These are phyloP conservation scores for Hygrophorus pudorinus DNA, from an alignment of 768 basidiomycete species.

Conservation along the genomic window DNA sequence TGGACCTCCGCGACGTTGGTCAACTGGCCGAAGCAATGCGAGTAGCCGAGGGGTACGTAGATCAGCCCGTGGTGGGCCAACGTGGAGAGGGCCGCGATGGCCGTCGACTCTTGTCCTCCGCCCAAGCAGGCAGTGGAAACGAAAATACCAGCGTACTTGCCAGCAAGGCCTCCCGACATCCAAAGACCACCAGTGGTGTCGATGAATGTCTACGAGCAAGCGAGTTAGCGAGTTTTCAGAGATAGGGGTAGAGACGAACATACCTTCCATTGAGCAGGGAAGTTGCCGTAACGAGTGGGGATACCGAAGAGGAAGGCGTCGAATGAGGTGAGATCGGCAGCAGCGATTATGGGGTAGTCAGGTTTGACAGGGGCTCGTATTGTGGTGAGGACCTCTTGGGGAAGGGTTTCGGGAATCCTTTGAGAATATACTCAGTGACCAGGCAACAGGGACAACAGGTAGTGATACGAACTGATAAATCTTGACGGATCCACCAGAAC, in stretches of 20 bases:
- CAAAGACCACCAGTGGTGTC: constrained; percentile 66
- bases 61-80: constrained; percentile 64
- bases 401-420: constrained; percentile 74
- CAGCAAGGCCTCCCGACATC: constrained; percentile 46
- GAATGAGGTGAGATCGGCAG: constrained; percentile 40
- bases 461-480: constrained; percentile 44
- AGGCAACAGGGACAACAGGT: background rate
- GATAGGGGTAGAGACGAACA: too few relatives aligned
- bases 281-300: constrained; percentile 73
- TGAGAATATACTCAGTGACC: too few relatives aligned
- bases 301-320: constrained; percentile 74
- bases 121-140: constrained; percentile 64
- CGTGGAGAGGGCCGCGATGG: constrained; percentile 40
- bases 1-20: constrained; percentile 36
- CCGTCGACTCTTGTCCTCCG: constrained; percentile 68
- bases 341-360: constrained; percentile 56
- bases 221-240: background rate
- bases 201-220: constrained; percentile 50
- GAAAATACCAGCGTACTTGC: constrained; percentile 71
- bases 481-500: constrained; percentile 37
- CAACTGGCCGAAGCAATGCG: constrained; percentile 31
- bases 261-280: constrained; percentile 78
- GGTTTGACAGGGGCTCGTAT: constrained; percentile 69
- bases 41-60: constrained; percentile 67
- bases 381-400: constrained; percentile 50